Percentiles rank a stretch among this genome's conserved stretches.
These are phyloP conservation scores for Cicer yamashitae DNA, from an alignment of 306 rosid genomes.

Conservation along the genomic window DNA sequence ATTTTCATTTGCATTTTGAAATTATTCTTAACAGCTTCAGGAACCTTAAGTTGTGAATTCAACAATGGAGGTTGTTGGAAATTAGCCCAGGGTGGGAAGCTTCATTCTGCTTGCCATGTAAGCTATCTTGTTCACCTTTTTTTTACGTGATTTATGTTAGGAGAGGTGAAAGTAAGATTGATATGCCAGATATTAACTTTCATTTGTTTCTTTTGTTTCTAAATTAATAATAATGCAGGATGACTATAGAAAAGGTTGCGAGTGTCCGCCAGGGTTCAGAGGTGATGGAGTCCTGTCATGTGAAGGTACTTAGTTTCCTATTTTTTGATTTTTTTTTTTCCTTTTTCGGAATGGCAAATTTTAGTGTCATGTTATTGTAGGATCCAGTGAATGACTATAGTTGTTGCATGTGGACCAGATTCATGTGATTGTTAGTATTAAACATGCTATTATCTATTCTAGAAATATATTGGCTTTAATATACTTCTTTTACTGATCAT, in stretches of 20 bases:
- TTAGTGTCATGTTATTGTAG: neutral
- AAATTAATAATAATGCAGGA: constrained; percentile 56
- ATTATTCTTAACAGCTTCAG: constrained; percentile 66
- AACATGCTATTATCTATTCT: constrained; percentile 10
- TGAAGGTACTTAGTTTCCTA: constrained; percentile 65
- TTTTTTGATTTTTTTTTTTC: neutral
- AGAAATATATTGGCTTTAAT: constrained; percentile 3
- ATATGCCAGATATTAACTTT: constrained; percentile 12
- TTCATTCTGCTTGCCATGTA: constrained; percentile 87
- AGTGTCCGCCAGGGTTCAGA: constrained; percentile 85
- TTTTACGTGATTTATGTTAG: neutral
- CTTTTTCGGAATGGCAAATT: no score
- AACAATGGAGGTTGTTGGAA: constrained; percentile 99
- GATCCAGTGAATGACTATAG: neutral
- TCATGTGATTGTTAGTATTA: neutral
- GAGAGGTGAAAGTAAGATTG: neutral
- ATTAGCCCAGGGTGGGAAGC: constrained; percentile 54
- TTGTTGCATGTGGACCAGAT: neutral
- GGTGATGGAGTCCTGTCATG: constrained; percentile 82
- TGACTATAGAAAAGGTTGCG: constrained; percentile 74
- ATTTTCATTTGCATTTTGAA: constrained; percentile 32
- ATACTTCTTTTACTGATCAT: constrained; percentile 36
- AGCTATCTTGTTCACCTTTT: constrained; percentile 43
- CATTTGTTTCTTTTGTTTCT: constrained; percentile 10
- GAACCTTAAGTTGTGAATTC: constrained; percentile 76